A percentile compares a stretch with the other conserved stretches of the same genome.
Conservation (phyloP, 2,329 filamentous ascomycete genomes). For the Colletotrichum incanum region DNA sequence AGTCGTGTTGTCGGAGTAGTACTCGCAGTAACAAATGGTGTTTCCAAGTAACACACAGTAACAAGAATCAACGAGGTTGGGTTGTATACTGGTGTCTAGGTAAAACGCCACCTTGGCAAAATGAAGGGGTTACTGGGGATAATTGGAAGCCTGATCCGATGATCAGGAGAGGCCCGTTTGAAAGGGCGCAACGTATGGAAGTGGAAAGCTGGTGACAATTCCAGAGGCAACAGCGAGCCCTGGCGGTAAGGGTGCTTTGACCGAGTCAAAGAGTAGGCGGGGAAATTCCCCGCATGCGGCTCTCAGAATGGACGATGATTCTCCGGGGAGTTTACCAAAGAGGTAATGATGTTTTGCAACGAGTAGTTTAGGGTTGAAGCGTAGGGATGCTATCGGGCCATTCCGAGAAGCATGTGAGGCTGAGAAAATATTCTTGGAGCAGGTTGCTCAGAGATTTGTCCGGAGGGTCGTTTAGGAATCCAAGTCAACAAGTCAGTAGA, state of each 20-base stretch:
- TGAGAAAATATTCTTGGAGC: not conserved
- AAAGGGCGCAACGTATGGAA: slow-evolving; percentile 16
- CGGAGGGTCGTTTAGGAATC: not conserved
- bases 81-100: slow-evolving; percentile 42
- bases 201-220: slow-evolving; percentile 8
- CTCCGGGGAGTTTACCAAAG: slow-evolving; percentile 40
- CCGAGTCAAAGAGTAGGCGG: slow-evolving; percentile 45
- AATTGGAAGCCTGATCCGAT: slow-evolving; percentile 16
- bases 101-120: slow-evolving; percentile 44
- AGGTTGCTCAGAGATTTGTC: not conserved
- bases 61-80: slow-evolving; percentile 43
- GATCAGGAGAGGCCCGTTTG: slow-evolving; percentile 26
- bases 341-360: slow-evolving; percentile 40
- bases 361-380: slow-evolving; percentile 19
- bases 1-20: slow-evolving; percentile 31
- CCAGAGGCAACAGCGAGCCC: slow-evolving; percentile 39
- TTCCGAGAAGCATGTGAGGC: slow-evolving; percentile 31
- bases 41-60: slow-evolving; percentile 44
- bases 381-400: slow-evolving; percentile 42
- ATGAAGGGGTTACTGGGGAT: slow-evolving; percentile 6
- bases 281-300: slow-evolving; percentile 46
- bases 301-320: slow-evolving; percentile 40
- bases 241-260: slow-evolving; percentile 43
- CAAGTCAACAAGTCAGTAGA: not conserved
- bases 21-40: slow-evolving; percentile 42